A percentile compares a stretch with the other conserved stretches of the same genome.
Conservation (phyloP, 2,329 filamentous ascomycete species). For the Talaromyces albobiverticillius region DNA sequence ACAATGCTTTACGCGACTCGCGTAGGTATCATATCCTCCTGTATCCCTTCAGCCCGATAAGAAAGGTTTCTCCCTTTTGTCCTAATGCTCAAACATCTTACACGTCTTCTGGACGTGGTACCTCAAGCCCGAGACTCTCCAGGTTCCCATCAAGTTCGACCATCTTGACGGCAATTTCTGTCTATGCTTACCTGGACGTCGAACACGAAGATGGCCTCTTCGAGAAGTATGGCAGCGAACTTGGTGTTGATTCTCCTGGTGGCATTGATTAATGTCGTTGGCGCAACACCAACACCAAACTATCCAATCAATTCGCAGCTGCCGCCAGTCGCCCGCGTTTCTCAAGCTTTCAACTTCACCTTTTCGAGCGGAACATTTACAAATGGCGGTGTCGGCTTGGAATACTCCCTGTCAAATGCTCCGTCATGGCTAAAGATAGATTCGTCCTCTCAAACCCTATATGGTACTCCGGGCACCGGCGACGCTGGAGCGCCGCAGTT, state of each 20-base stretch:
- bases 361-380: slow-evolving; percentile 64
- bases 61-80: slow-evolving; percentile 11
- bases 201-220: slow-evolving; percentile 11
- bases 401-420: slow-evolving; percentile 63
- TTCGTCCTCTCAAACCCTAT: slow-evolving; percentile 61
- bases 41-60: slow-evolving; percentile 26
- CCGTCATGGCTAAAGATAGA: slow-evolving; percentile 76
- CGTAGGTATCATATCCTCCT: slow-evolving; percentile 27
- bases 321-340: slow-evolving; percentile 71
- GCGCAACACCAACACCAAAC: slow-evolving; percentile 40
- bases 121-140: slow-evolving; percentile 1
- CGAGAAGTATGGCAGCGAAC: slow-evolving; percentile 24
- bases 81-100: not conserved
- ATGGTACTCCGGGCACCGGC: slow-evolving; percentile 62
- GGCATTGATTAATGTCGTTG: slow-evolving; percentile 25
- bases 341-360: slow-evolving; percentile 47
- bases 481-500: slow-evolving; percentile 61
- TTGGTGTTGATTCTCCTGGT: slow-evolving; percentile 25
- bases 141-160: slow-evolving; percentile 7
- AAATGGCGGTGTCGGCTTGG: slow-evolving; percentile 54
- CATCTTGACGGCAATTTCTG: slow-evolving; percentile 5
- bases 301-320: slow-evolving; percentile 85
- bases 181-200: slow-evolving; percentile 6
- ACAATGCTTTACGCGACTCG: slow-evolving; percentile 30
- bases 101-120: slow-evolving; percentile 4